Base-by-base conservation (phyloP, 805 yeast species). In the Cyberlindnera xylosilytica region DNA sequence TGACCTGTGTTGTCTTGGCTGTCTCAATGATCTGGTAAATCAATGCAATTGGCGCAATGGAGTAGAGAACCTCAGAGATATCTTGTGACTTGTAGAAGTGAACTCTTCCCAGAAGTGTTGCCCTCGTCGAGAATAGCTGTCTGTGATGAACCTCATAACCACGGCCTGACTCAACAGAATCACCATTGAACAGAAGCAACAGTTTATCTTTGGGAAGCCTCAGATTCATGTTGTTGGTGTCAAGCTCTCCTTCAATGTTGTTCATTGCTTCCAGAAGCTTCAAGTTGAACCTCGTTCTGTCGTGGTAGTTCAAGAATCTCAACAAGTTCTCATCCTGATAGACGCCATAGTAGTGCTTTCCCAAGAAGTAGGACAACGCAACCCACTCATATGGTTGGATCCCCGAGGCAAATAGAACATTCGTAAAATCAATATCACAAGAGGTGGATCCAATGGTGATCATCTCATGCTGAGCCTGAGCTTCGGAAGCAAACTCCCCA, bases 41-140 rank as follows among this genome's bases (percentile, higher is more conserved):
- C 0, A 76, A 41, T 2, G 76, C 69, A 1, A 76, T 53, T 0
- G 87, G 83, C 3, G 86, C 83, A 15, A 78, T 45, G 2, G 64
- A 47, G 37, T 61, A 56, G 35, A 60, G 54, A 3, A 50, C 11
- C 33, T 57, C 56, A 13, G 49, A 20, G 8, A 49, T 26, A 15
- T 49, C 42, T 18, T 34, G 29, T 4, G 39, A 27, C 19, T 26
- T n/a, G 34, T 39, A 39, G 16, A 48, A 17, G 10, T 12, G 35
- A 3, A 50, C 34, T 19, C 36, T 32, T 22, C 60, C 52, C 10
- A 47, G n/a, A 11, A 53, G 33, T 2, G 19, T 6, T 6, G 33
- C 41, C 2, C 19, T 4, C 1, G 35, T n/a, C 1, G 56, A 50
- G 9, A 23, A 6, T 1, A 49, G 19, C 3, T 20, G 28, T 1